Conservation (phyloP, 768 basidiomycete genomes). For the Auricularia sp. region DNA sequence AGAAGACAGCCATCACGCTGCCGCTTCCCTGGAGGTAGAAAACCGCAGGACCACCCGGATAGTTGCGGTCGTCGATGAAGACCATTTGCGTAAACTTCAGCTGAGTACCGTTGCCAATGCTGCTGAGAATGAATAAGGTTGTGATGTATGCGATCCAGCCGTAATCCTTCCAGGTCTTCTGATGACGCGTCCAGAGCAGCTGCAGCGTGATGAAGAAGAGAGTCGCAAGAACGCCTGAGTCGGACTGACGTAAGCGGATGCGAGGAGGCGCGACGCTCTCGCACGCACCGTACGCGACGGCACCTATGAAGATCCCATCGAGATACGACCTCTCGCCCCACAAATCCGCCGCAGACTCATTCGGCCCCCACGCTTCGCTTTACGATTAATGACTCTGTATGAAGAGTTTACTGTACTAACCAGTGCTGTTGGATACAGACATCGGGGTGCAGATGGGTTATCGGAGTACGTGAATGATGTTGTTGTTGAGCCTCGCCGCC, state of each 20-base stretch:
- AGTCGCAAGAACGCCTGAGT: background rate
- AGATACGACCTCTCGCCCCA: background rate
- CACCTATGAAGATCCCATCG: background rate
- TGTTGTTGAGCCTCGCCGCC: too few relatives aligned
- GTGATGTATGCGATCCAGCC: background rate
- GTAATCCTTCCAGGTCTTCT: background rate
- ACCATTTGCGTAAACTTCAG: background rate
- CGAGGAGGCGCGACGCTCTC: background rate
- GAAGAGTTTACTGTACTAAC: too few relatives aligned
- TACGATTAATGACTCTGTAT: too few relatives aligned
- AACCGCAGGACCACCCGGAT: background rate
- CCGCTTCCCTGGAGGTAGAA: background rate
- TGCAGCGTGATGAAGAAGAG: background rate
- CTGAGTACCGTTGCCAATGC: background rate
- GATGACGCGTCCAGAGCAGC: background rate
- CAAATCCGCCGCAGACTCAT: background rate
- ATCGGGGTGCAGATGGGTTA: too few relatives aligned
- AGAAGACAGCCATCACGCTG: background rate
- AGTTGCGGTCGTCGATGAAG: background rate
- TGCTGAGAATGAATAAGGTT: background rate
- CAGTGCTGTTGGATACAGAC: too few relatives aligned
- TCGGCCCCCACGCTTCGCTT: background rate
- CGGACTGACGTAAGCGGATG: background rate
- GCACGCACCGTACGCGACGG: background rate
- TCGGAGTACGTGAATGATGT: too few relatives aligned